These are phyloP conservation scores for Xylaria sp. DNA, from an alignment of 2,329 filamentous ascomycete species.

Conservation along the genomic window DNA sequence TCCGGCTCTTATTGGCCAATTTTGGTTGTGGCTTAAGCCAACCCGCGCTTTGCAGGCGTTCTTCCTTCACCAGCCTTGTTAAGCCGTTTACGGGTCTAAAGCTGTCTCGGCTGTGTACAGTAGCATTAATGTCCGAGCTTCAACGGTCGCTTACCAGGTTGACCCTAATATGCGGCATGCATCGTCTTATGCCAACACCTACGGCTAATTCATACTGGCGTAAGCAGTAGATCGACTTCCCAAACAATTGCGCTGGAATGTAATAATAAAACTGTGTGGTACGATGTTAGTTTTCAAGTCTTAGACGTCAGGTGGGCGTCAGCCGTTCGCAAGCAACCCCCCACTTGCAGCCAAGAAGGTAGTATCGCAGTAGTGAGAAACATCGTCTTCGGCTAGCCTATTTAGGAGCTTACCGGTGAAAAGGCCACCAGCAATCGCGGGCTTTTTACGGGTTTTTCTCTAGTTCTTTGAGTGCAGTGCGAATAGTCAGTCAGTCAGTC, in stretches of 20 bases:
- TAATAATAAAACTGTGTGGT: neutral
- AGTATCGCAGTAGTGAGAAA: constrained; percentile 21
- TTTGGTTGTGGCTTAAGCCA: neutral
- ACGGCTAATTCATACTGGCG: neutral
- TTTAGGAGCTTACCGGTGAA: constrained; percentile 28
- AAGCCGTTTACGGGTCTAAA: neutral
- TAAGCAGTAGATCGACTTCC: neutral
- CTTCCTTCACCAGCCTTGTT: constrained; percentile 1
- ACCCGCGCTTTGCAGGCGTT: neutral
- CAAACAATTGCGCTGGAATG: neutral
- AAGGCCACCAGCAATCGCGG: constrained; percentile 25
- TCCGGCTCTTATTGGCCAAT: constrained; percentile 18
- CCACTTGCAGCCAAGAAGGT: constrained; percentile 27
- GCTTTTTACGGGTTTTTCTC: constrained; percentile 29
- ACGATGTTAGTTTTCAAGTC: constrained; percentile 5
- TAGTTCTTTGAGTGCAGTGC: constrained; percentile 24
- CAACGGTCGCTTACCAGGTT: neutral
- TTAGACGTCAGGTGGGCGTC: constrained; percentile 28
- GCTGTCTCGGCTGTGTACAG: too few relatives aligned
- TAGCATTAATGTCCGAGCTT: neutral
- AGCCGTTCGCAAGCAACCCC: constrained; percentile 28
- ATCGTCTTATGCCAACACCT: neutral
- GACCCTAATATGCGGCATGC: neutral
- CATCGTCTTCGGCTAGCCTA: constrained; percentile 26
- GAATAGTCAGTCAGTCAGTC: constrained; percentile 13